These are phyloP conservation scores for Rhynchosporium graminicola DNA, from an alignment of 2,329 filamentous ascomycete species.

Conservation along the genomic window DNA sequence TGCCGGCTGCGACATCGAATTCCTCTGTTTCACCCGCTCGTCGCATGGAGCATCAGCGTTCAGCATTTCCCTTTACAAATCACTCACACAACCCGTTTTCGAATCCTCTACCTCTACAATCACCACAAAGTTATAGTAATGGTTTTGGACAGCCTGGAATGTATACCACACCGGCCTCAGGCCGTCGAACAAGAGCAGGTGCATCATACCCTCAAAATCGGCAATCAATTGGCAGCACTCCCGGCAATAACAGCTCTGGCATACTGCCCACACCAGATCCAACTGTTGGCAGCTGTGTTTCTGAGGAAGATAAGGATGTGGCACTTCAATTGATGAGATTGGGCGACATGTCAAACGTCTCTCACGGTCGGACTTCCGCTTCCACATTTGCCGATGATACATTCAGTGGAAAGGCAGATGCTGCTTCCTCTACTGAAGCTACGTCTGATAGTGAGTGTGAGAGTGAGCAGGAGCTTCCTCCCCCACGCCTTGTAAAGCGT, in stretches of 20 bases:
- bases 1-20: slow-evolving; percentile 92
- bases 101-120: slow-evolving; percentile 76
- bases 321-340: slow-evolving; percentile 96
- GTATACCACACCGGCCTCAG: slow-evolving; percentile 66
- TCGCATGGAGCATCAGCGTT: slow-evolving; percentile 70
- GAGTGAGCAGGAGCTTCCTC: slow-evolving; percentile 62
- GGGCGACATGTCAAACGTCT: slow-evolving; percentile 90
- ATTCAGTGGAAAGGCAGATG: slow-evolving; percentile 86
- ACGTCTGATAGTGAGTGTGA: slow-evolving; percentile 77
- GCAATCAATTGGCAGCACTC: slow-evolving; percentile 45
- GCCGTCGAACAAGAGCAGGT: slow-evolving; percentile 66
- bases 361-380: slow-evolving; percentile 87
- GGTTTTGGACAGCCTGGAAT: slow-evolving; percentile 55
- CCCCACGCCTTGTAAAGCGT: slow-evolving; percentile 59
- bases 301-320: slow-evolving; percentile 90
- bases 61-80: slow-evolving; percentile 73
- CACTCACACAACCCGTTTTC: slow-evolving; percentile 78
- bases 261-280: slow-evolving; percentile 92
- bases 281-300: slow-evolving; percentile 96
- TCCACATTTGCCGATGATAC: slow-evolving; percentile 86
- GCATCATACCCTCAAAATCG: slow-evolving; percentile 52
- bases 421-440: slow-evolving; percentile 79
- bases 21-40: slow-evolving; percentile 94
- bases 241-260: slow-evolving; percentile 51
- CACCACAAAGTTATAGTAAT: slow-evolving; percentile 73